Evolutionary conservation across 805 yeast genomes (phyloP), one percentile per base, ranked within the genome.

Genomic region (Myxozyma sirexii): DNA sequence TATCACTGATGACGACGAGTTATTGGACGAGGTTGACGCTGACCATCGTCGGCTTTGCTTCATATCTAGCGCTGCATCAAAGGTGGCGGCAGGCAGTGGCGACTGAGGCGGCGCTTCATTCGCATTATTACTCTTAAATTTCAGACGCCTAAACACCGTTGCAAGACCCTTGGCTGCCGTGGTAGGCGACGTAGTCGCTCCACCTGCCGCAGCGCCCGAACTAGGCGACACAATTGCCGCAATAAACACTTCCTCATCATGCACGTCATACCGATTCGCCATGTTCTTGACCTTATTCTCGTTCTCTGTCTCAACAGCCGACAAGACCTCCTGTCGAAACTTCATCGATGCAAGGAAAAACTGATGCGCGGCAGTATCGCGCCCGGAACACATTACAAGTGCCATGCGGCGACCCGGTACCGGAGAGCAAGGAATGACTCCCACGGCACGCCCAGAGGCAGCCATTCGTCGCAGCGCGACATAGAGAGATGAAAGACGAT

Each of bases 231-330:
- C 33, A n/a, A 41, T 24, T 21, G 53, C 53, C 3, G 53, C 53
- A 44, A 61, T 58, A 29, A 56, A 55, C 31, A 62, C 60, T 8
- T 62, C 64, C 27, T 62, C 66, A 35, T 62, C 66, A 37, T 60
- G 66, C 49, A 62, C 66, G 23, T 62, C 66, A 33, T 60, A 62
- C 23, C 66, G 49, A 24, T 56, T 59, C 2, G 49, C 55, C 4
- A 49, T 35, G 23, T 8, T 46, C 35, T 35, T 46, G 5, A 27
- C n/a, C 26, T 19, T 33, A 26, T 23, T 21, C n/a, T 26, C 51
- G 27, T 17, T 35, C 29, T 51, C 55, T 29, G 50, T 24, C 44
- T 45, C 51, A 19, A 26, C 46, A 26, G 51, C 44, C 17, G 55
- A 6, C 7, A 56, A 12, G 7, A 44, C 13, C 29, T 56, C 55